These are phyloP conservation scores for Castanopsis chinensis DNA, from an alignment of 306 rosid species.

Conservation along the genomic window DNA sequence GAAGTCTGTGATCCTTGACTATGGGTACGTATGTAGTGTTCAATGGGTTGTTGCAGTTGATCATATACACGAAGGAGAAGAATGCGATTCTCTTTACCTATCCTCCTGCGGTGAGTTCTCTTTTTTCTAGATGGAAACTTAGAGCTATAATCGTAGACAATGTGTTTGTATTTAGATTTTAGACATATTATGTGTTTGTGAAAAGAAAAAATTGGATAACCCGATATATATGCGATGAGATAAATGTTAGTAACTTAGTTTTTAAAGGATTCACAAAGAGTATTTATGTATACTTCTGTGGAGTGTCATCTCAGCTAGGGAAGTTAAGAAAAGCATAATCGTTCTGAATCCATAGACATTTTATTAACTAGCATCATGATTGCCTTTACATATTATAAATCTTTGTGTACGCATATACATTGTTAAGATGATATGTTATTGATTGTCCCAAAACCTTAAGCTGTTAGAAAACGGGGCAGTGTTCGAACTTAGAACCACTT, in stretches of 20 bases:
- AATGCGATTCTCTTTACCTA: constrained; percentile 82
- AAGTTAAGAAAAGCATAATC: neutral
- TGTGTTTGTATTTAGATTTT: neutral
- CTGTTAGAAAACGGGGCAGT: too few species aligned
- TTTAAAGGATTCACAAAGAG: too few species aligned
- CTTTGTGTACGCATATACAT: too few species aligned
- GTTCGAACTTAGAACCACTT: too few species aligned
- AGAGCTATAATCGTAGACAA: too few species aligned
- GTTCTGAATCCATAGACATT: neutral
- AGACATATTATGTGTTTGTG: neutral
- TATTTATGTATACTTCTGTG: neutral
- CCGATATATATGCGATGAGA: neutral
- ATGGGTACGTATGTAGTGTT: constrained; percentile 77
- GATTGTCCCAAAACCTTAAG: too few species aligned
- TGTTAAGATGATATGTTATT: too few species aligned
- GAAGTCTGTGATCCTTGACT: constrained; percentile 52
- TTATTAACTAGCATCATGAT: too few species aligned
- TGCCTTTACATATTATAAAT: too few species aligned
- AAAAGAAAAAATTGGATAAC: neutral
- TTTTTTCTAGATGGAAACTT: neutral
- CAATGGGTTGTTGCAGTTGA: constrained; percentile 79
- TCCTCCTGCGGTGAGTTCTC: constrained; percentile 66
- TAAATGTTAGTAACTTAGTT: neutral
- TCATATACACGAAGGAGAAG: constrained; percentile 85
- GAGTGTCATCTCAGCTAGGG: neutral